Conservation (phyloP, 768 basidiomycete genomes). For the Saitozyma podzolica region DNA sequence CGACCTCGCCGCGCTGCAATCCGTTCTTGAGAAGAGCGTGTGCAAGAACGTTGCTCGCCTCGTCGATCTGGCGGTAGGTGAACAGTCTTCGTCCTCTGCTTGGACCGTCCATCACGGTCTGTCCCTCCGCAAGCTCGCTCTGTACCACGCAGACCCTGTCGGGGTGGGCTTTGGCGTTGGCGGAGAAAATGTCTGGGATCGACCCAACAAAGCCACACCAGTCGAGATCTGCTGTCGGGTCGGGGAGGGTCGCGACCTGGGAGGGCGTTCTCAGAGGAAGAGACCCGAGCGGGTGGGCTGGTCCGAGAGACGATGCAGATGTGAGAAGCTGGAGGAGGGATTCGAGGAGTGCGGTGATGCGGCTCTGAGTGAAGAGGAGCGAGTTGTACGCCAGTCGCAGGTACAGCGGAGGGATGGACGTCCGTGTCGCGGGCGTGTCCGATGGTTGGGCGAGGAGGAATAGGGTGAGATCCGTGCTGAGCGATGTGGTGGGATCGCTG, state of each 20-base stretch:
- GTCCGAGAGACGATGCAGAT: constrained; percentile 62
- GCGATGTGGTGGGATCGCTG: constrained; percentile 59
- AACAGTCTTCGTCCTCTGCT: constrained; percentile 63
- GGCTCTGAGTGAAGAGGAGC: constrained; percentile 75
- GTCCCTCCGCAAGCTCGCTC: constrained; percentile 40
- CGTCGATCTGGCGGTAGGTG: constrained; percentile 77
- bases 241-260: constrained; percentile 72
- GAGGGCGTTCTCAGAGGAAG: constrained; percentile 73
- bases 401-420: constrained; percentile 69
- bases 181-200: constrained; percentile 90
- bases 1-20: constrained; percentile 87
- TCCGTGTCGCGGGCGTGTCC: constrained; percentile 55
- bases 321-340: constrained; percentile 75
- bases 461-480: constrained; percentile 89
- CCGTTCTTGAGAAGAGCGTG: constrained; percentile 85
- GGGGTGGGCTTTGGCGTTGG: constrained; percentile 76
- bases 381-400: constrained; percentile 92
- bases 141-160: constrained; percentile 89
- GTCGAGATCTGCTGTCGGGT: constrained; percentile 81
- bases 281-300: constrained; percentile 68
- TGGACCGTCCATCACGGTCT: constrained; percentile 46
- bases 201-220: constrained; percentile 99
- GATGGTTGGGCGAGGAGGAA: constrained; percentile 70
- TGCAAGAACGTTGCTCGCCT: constrained; percentile 82
- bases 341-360: constrained; percentile 77